phyloP scores from a whole-genome alignment of 495 filamentous ascomycete species.

The Pyrenula massariospora region DNA sequence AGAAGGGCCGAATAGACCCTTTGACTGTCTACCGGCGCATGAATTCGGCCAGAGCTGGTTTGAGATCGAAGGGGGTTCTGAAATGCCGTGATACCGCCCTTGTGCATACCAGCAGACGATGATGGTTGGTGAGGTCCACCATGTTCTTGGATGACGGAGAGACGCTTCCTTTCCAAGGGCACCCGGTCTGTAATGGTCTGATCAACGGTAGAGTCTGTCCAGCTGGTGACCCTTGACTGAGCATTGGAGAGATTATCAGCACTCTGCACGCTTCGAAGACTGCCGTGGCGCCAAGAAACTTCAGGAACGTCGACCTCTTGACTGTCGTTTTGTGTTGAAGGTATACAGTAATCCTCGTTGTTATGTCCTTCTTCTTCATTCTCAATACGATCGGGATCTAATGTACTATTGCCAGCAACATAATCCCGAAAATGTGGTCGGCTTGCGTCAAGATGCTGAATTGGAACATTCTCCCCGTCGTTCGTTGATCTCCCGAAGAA shows the following conservation, averaged over 20 bases:
- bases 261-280: slow-evolving; percentile 38
- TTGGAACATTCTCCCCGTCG: slow-evolving; percentile 24
- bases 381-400: slow-evolving; percentile 4
- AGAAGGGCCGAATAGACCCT: slow-evolving; percentile 66
- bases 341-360: slow-evolving; percentile 21
- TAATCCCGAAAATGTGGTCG: slow-evolving; percentile 30
- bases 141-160: slow-evolving; percentile 58
- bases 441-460: slow-evolving; percentile 37
- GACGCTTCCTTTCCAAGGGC: slow-evolving; percentile 36
- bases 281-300: slow-evolving; percentile 32
- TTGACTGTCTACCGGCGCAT: slow-evolving; percentile 42
- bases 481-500: slow-evolving; percentile 42
- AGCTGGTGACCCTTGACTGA: slow-evolving; percentile 63
- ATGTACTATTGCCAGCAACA: slow-evolving; percentile 2
- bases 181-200: slow-evolving; percentile 24
- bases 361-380: slow-evolving; percentile 22
- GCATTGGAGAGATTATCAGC: slow-evolving; percentile 37
- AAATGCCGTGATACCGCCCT: slow-evolving; percentile 1
- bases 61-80: slow-evolving; percentile 7
- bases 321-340: not conserved
- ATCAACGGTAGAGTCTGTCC: slow-evolving; percentile 52
- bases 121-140: slow-evolving; percentile 32
- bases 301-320: slow-evolving; percentile 11
- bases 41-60: slow-evolving; percentile 7
- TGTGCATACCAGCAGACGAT: slow-evolving; percentile 3